Conservation (phyloP, 805 yeast genomes). For the Cephaloascus fragrans region DNA sequence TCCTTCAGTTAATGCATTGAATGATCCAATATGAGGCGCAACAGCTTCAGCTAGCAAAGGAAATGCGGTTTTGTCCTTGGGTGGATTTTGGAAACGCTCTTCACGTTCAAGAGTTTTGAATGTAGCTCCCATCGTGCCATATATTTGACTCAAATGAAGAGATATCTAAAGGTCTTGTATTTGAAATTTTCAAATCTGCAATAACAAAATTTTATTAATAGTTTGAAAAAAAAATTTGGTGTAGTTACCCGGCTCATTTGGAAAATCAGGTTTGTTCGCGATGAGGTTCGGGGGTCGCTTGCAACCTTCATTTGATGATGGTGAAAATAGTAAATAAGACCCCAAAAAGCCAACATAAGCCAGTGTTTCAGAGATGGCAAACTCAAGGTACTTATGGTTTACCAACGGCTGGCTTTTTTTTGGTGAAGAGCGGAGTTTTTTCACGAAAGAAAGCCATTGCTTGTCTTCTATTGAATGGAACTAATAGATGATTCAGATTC, state of each 20-base stretch:
- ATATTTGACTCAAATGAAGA: conserved; percentile 1
- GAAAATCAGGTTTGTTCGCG: no score
- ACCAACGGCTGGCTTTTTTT: neutral
- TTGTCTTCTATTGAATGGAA: conserved; percentile 3
- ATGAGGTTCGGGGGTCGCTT: no score
- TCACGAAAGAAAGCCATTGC: conserved; percentile 2
- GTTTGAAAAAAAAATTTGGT: neutral
- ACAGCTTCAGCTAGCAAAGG: conserved; percentile 86
- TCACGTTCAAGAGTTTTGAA: conserved; percentile 86
- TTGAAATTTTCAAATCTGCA: no score
- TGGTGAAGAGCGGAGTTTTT: neutral
- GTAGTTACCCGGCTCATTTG: neutral
- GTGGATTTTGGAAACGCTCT: conserved; percentile 76
- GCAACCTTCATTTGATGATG: no score
- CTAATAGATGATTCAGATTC: conserved; percentile 26
- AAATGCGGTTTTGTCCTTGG: conserved; percentile 72
- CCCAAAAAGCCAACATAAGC: no score
- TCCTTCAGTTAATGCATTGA: conserved; percentile 90
- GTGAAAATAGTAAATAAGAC: no score
- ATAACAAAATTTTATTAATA: neutral
- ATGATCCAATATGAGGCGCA: conserved; percentile 91
- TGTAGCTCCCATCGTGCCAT: conserved; percentile 35
- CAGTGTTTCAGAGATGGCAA: no score
- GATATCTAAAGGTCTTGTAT: conserved; percentile 2
- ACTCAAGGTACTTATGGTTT: conserved; percentile 1